Base-by-base conservation (phyloP, 1,284 basidiomycete genomes). In the Papiliotrema flavescens region DNA sequence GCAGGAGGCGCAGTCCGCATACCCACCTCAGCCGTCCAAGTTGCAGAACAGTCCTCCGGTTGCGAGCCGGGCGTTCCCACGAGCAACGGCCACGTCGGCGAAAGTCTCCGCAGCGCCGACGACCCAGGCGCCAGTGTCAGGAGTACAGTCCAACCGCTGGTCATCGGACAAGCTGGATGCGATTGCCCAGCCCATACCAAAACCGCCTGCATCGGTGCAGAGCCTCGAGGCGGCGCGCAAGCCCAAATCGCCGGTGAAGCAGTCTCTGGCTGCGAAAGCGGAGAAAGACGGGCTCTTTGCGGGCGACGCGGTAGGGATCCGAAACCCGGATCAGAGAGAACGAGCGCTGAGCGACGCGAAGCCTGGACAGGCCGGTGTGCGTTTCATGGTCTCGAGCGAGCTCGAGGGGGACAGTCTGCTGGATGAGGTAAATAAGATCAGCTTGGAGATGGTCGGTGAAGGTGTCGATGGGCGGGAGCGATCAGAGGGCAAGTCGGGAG, bases 381-480 rank as follows among this genome's bases (percentile, higher is more conserved):
- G 74, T 19, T 78, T 78, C 63, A 75, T 76, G 70, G 74, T 77
- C 0, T 70, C 72, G 2, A 73, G 70, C 51, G 76, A 78, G 56
- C 61, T 77, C 2, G 74, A 77, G 40, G 73, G 70, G 5, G 74
- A 77, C 51, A 73, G 70, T 48, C 56, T 77, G 23, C 57, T 77
- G 17, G 71, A 76, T 26, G 75, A 77, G 56, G 68, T 77, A 9
- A 75, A 76, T 59, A 74, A 75, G 64, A 75, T 74, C 67, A 75
- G 70, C 53, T 56, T 77, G 46, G 73, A 74, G 51, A 66, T 65
- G 23, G 62, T 75, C 13, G 70, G 61, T 17, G 73, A 73, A 45
- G 62, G 55, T 15, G 55, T 52, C 17, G 44, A 55, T 28, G 35
- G 44, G 22, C 26, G 22, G 8, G 53, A 49, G 20, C 43, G 35